phyloP scores from a whole-genome alignment of 129 eudicot genomes.

The Saussurea involucrata region DNA sequence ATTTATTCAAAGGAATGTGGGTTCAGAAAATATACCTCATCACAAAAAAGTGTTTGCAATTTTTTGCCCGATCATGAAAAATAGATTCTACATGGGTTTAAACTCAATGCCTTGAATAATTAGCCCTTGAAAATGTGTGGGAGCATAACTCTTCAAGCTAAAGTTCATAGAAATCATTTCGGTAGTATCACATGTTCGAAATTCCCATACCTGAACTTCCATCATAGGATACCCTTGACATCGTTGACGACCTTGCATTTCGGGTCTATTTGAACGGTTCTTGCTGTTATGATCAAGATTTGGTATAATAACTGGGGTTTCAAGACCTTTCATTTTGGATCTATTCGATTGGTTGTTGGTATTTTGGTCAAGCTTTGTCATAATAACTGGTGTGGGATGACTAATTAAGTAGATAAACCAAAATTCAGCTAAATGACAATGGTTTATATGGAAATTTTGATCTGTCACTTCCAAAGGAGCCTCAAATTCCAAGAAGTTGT shows the following conservation, averaged over 20 bases:
- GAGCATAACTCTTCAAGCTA: background rate
- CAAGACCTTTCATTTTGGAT: background rate
- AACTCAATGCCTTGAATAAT: background rate
- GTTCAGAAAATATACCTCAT: too few relatives aligned
- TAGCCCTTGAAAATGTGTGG: background rate
- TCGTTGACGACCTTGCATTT: too few relatives aligned
- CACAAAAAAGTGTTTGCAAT: too few relatives aligned
- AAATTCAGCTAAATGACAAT: background rate
- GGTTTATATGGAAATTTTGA: background rate
- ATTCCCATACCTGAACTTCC: slow-evolving; percentile 17
- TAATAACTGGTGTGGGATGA: slow-evolving; percentile 10
- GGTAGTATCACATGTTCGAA: background rate
- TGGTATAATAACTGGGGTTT: too few relatives aligned
- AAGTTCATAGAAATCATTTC: background rate
- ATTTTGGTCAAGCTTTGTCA: background rate
- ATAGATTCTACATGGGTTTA: background rate
- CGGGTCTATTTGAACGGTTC: background rate
- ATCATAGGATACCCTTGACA: background rate
- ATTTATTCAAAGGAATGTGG: too few relatives aligned
- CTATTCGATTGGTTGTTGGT: background rate
- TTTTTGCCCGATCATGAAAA: too few relatives aligned
- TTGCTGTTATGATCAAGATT: background rate
- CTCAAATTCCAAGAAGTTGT: background rate
- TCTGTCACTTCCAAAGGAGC: background rate
- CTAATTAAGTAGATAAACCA: background rate